Evolutionary conservation across 495 filamentous ascomycete genomes (phyloP).

Genomic region (Aspergillus egyptiacus): DNA sequence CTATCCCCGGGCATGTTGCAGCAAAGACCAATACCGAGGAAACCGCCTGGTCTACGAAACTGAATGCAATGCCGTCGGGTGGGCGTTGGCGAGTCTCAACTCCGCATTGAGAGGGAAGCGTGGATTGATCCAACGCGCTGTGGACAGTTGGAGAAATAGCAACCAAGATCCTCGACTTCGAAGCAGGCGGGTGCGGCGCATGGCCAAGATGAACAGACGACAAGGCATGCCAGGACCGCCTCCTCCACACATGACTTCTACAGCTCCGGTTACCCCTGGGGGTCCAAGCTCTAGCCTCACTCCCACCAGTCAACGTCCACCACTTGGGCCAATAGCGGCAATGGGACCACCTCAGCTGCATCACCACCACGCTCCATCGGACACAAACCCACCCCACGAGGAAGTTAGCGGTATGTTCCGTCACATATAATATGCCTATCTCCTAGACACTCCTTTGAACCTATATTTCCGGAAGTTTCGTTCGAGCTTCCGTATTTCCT

Average conservation of each 20-base stretch:
- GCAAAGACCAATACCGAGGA: slow-evolving; percentile 91
- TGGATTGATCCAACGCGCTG: slow-evolving; percentile 90
- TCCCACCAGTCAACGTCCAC: slow-evolving; percentile 39
- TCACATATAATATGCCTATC: slow-evolving; percentile 52
- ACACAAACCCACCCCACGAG: slow-evolving; percentile 67
- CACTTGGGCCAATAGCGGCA: slow-evolving; percentile 48
- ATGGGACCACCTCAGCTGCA: slow-evolving; percentile 65
- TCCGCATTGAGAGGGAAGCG: slow-evolving; percentile 85
- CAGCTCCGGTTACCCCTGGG: slow-evolving; percentile 47
- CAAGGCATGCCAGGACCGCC: slow-evolving; percentile 42
- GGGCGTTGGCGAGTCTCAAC: slow-evolving; percentile 92
- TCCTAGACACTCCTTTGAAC: slow-evolving; percentile 9
- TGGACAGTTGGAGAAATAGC: slow-evolving; percentile 98
- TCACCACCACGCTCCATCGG: slow-evolving; percentile 75
- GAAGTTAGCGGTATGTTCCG: slow-evolving; percentile 95
- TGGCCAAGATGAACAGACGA: slow-evolving; percentile 90
- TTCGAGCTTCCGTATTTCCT: not conserved
- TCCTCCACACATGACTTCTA: slow-evolving; percentile 48
- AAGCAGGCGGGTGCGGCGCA: slow-evolving; percentile 83
- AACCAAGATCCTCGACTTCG: slow-evolving; percentile 90
- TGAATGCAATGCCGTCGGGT: slow-evolving; percentile 96
- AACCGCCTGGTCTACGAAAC: slow-evolving; percentile 95
- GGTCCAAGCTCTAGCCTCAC: slow-evolving; percentile 46
- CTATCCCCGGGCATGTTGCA: slow-evolving; percentile 90
- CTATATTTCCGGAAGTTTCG: slow-evolving; percentile 10